Evolutionary conservation across 2,329 filamentous ascomycete genomes (phyloP), one percentile per base, ranked within the genome.

Genomic region (Trichoderma atroviride): DNA sequence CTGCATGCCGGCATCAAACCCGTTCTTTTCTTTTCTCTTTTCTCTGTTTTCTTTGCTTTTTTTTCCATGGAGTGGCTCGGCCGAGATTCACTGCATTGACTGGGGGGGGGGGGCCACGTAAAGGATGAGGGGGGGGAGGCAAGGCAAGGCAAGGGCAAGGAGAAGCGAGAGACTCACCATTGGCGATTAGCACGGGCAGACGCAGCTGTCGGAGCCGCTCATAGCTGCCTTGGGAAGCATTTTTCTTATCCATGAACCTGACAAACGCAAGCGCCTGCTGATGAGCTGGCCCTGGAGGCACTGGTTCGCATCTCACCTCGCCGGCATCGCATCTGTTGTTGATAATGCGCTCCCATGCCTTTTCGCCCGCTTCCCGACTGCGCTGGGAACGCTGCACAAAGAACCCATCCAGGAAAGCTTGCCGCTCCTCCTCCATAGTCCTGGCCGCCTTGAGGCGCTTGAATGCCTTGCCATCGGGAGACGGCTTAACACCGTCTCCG

Each of bases 141-240:
- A 31, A 31, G 14, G n/a, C 27, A 27, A 43, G n/a, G 40, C 16
- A 31, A 40, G 13, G 16, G 60, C 63, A 43, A 27, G 37, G 24
- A 60, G 27, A 47, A 24, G 33, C 22, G 27, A 40, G 31, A 27
- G 55, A 72, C 78, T 74, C 73, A 81, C 80, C 80, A 69, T 79
- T 80, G n/a, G 78, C 77, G 64, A 82, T 78, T 35, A 82, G 65
- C 1, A 82, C 78, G 1, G 80, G 80, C 59, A 81, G 72, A 35
- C 71, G 70, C 35, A 82, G 74, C 73, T 78, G 75, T 7, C 75
- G 70, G 27, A 81, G 72, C 9, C 79, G 72, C 53, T 77, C 71
- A 64, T 78, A 81, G 3, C 78, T 78, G 5, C 75, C 78, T 6
- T 80, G 76, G 19, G 70, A 64, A 2, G 78, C 76, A 57, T 76